These are phyloP conservation scores for Fragilariopsis cylindrus DNA, from an alignment of 108 stramenopile species.

Conservation along the genomic window DNA sequence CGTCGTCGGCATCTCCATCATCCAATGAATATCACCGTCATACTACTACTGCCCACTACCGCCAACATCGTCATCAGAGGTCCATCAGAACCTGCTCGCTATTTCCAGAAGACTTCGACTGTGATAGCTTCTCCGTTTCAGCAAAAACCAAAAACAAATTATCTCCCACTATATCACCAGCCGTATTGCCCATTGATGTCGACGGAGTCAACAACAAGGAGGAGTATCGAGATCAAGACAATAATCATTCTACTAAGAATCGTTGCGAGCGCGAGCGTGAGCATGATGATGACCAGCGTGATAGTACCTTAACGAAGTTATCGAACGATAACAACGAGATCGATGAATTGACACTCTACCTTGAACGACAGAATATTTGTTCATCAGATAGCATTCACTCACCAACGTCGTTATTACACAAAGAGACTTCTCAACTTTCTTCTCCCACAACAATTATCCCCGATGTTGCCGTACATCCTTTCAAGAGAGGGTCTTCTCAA, in stretches of 20 bases:
- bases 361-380: constrained; percentile 8
- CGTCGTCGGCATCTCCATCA: too few species aligned
- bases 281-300: neutral
- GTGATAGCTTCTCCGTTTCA: neutral
- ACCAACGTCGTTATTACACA: neutral
- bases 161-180: too few species aligned
- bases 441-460: neutral
- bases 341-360: neutral
- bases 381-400: constrained; percentile 8
- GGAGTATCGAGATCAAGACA: constrained; percentile 3
- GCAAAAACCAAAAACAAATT: neutral
- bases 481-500: neutral
- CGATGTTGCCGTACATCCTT: neutral
- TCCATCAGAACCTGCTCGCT: neutral
- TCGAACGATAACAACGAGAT: neutral
- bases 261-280: neutral
- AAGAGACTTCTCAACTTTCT: neutral
- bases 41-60: neutral
- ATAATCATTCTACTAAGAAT: neutral
- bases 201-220: neutral
- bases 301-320: neutral
- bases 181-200: neutral
- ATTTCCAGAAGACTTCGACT: neutral
- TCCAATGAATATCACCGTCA: too few species aligned
- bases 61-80: neutral